Percentiles rank a stretch among this genome's conserved stretches.
phyloP scores from a whole-genome alignment of 1,284 basidiomycete species.

The Flammula alnicola region DNA sequence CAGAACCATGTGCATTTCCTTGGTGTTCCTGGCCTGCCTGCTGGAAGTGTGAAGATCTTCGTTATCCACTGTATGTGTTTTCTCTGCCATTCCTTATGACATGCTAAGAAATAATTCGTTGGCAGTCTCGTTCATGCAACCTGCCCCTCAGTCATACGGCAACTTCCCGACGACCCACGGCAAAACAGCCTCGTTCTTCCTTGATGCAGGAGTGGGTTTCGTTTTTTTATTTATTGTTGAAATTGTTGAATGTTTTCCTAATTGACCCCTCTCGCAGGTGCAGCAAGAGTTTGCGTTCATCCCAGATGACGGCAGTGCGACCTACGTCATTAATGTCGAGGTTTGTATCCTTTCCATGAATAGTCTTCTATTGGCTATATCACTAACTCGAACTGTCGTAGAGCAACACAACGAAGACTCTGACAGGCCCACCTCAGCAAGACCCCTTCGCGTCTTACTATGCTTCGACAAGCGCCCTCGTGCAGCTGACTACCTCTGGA shows the following conservation, averaged over 20 bases:
- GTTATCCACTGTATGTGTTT: slow-evolving; percentile 83
- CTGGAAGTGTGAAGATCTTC: slow-evolving; percentile 78
- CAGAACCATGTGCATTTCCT: slow-evolving; percentile 85
- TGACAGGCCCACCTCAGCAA: slow-evolving; percentile 70
- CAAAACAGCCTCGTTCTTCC: slow-evolving; percentile 78
- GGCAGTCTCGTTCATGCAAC: slow-evolving; percentile 81
- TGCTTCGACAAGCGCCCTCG: slow-evolving; percentile 68
- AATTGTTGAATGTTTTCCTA: not conserved
- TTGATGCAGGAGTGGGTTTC: slow-evolving; percentile 40
- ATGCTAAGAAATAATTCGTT: not conserved
- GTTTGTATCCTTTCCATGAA: slow-evolving; percentile 37
- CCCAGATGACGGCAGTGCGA: slow-evolving; percentile 78
- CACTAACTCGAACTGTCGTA: slow-evolving; percentile 3
- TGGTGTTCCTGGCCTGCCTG: slow-evolving; percentile 65
- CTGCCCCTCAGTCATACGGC: slow-evolving; percentile 72
- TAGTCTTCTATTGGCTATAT: not conserved
- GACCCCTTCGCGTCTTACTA: slow-evolving; percentile 76
- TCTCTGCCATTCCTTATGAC: not conserved
- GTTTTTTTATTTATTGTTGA: not conserved
- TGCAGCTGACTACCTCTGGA: slow-evolving; percentile 77
- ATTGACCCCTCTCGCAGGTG: slow-evolving; percentile 28
- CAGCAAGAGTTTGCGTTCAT: slow-evolving; percentile 86
- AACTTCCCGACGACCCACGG: slow-evolving; percentile 79
- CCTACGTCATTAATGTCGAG: slow-evolving; percentile 81
- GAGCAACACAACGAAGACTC: slow-evolving; percentile 77